Percentiles rank a stretch among this genome's conserved stretches.
phyloP scores from a whole-genome alignment of 1,284 basidiomycete genomes.

The Fomitiporia mediterranea region DNA sequence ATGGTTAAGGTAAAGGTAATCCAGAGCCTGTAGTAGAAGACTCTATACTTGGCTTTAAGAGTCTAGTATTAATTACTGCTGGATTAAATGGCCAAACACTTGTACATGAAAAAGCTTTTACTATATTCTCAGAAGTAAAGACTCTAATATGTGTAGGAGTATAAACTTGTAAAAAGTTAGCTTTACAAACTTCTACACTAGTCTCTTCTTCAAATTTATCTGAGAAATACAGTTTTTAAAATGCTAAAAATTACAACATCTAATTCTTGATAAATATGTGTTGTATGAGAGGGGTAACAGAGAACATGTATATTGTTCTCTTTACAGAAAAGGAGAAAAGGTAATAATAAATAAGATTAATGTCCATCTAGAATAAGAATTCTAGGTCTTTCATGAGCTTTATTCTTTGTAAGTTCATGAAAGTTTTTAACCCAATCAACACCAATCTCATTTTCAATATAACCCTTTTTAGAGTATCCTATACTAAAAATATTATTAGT shows the following conservation, averaged over 20 bases:
- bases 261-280: conserved; percentile 3
- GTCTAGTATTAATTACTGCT: background rate
- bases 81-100: conserved; percentile 6
- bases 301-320: conserved; percentile 4
- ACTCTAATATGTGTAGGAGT: background rate
- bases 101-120: conserved; percentile 1
- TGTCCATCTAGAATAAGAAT: background rate
- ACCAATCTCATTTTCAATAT: background rate
- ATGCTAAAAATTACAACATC: conserved; percentile 2
- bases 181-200: background rate
- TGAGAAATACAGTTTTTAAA: background rate
- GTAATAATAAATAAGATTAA: background rate
- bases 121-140: conserved; percentile 1
- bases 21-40: background rate
- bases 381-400: background rate
- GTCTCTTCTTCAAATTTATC: background rate
- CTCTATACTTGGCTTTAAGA: conserved; percentile 4
- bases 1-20: background rate
- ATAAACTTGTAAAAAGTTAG: conserved; percentile 1
- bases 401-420: background rate
- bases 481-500: background rate
- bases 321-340: background rate
- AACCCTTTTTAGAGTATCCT: conserved; percentile 5
- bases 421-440: conserved; percentile 6
- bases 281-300: conserved; percentile 1